Conservation (phyloP, 805 yeast genomes). For the Yarrowia bubula region DNA sequence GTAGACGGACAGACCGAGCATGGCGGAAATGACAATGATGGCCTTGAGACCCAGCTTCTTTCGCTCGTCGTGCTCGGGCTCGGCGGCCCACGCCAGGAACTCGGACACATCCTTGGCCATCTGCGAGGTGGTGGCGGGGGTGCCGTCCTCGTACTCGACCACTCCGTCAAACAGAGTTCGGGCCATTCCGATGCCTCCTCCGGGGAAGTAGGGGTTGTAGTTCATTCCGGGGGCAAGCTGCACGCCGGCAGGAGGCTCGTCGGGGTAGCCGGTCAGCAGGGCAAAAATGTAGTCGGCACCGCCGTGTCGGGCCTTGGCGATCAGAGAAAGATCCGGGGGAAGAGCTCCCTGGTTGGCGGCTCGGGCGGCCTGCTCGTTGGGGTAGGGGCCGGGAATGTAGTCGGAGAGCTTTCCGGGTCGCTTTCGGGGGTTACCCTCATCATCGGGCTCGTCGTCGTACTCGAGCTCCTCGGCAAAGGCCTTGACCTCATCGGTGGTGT, state of each 20-base stretch:
- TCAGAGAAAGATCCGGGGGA: conserved; percentile 96
- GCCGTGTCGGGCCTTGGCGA: conserved; percentile 99
- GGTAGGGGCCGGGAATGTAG: conserved; percentile 90
- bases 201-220: conserved; percentile 99
- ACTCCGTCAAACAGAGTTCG: conserved; percentile 96
- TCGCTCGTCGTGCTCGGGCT: conserved; percentile 98
- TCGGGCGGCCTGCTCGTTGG: conserved; percentile 98
- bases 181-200: conserved; percentile 99
- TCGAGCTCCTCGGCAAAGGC: conserved; percentile 94
- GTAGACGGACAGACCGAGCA: conserved; percentile 81
- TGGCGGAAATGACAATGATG: conserved; percentile 68
- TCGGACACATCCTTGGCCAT: conserved; percentile 98
- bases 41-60: conserved; percentile 96
- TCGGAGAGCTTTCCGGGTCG: conserved; percentile 98
- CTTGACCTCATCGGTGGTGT: conserved; percentile 83
- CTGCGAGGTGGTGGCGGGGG: conserved; percentile 97
- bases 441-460: conserved; percentile 95
- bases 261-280: conserved; percentile 96
- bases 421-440: conserved; percentile 95
- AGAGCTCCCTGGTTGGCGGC: conserved; percentile 99
- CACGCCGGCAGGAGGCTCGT: conserved; percentile 98
- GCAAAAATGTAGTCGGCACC: conserved; percentile 94
- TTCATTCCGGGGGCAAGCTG: conserved; percentile 87
- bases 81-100: conserved; percentile 97
- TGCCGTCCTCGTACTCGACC: conserved; percentile 98